phyloP scores from a whole-genome alignment of 2,329 filamentous ascomycete species.

The Keithomyces neogunnii region DNA sequence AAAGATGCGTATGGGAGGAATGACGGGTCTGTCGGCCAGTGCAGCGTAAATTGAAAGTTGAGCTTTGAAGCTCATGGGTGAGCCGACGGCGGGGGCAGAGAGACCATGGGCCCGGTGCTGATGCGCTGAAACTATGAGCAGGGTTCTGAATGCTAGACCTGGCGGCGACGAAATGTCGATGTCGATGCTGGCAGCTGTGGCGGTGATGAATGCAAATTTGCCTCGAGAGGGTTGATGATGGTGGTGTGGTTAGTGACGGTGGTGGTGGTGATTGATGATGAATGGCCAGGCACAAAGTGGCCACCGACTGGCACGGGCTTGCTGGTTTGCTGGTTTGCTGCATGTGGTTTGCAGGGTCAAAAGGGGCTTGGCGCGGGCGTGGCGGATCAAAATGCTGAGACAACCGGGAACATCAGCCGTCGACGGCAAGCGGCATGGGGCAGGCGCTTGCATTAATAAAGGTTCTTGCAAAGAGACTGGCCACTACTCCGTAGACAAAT shows the following conservation, averaged over 20 bases:
- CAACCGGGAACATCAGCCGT: no score
- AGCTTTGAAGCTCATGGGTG: conserved; percentile 9
- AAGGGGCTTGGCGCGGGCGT: not conserved
- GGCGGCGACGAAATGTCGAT: no score
- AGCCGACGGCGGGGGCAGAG: conserved; percentile 14
- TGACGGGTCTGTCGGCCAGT: not conserved
- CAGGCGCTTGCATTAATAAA: no score
- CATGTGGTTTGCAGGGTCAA: not conserved
- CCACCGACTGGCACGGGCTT: not conserved
- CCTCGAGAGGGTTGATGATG: not conserved
- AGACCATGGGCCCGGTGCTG: conserved; percentile 12
- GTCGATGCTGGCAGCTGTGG: no score
- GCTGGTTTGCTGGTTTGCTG: not conserved
- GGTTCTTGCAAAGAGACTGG: no score
- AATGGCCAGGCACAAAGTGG: no score
- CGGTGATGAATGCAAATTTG: not conserved
- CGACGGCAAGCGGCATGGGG: no score
- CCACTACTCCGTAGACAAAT: no score
- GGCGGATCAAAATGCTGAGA: not conserved
- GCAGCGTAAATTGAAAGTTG: not conserved
- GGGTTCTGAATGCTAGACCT: not conserved
- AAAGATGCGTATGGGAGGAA: no score
- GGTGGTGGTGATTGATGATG: no score
- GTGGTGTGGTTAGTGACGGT: not conserved
- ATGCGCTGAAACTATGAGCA: not conserved